Percentiles rank a stretch among this genome's conserved stretches.
These are phyloP conservation scores for Hebeloma cylindrosporum DNA, from an alignment of 768 basidiomycete genomes.

Conservation along the genomic window DNA sequence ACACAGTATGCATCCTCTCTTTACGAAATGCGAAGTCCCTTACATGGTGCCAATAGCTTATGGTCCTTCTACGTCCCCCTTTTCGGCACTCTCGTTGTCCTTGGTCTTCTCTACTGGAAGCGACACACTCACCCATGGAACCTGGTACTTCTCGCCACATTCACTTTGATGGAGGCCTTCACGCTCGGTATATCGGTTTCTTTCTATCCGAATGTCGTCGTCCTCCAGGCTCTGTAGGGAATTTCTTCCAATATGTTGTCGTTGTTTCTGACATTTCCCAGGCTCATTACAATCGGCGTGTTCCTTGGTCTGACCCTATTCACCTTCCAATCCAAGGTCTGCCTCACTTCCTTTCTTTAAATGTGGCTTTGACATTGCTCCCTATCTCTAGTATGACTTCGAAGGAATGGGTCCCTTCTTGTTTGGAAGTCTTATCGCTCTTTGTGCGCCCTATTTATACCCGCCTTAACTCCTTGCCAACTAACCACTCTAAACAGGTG, in stretches of 20 bases:
- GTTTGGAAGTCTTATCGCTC: constrained; percentile 79
- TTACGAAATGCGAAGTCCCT: constrained; percentile 3
- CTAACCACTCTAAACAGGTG: constrained; percentile 42
- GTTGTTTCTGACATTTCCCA: constrained; percentile 14
- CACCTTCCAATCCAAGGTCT: constrained; percentile 90
- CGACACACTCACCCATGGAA: constrained; percentile 90
- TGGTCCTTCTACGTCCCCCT: constrained; percentile 84
- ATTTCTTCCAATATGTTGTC: not conserved
- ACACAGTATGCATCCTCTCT: constrained; percentile 51
- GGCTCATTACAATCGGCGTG: constrained; percentile 86
- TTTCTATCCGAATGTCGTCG: constrained; percentile 68
- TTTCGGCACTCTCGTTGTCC: constrained; percentile 75
- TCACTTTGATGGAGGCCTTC: constrained; percentile 90
- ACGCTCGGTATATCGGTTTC: constrained; percentile 85
- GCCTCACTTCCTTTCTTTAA: constrained; percentile 13
- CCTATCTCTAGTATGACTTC: constrained; percentile 87
- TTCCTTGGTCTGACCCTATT: constrained; percentile 94
- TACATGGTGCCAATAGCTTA: constrained; percentile 37
- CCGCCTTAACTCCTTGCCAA: not conserved
- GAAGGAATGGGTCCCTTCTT: constrained; percentile 89
- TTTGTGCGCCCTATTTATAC: constrained; percentile 46
- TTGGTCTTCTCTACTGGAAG: constrained; percentile 87
- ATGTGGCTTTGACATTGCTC: not conserved
- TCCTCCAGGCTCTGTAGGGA: constrained; percentile 83
- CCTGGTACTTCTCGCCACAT: constrained; percentile 77